These are phyloP conservation scores for Poa annua DNA, from an alignment of 176 grass and related monocot genomes.

Conservation along the genomic window DNA sequence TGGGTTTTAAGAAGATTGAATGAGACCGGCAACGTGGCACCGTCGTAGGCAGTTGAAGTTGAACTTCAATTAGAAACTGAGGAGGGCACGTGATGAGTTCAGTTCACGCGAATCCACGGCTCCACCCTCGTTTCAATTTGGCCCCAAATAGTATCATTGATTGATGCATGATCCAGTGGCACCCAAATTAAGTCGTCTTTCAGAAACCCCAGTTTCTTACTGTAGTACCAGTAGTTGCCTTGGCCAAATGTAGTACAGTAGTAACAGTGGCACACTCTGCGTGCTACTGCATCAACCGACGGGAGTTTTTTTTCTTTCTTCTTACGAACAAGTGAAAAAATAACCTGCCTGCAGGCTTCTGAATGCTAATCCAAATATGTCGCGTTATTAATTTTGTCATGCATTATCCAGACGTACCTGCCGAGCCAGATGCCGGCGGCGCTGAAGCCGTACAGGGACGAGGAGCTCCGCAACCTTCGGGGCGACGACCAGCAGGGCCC, in stretches of 20 bases:
- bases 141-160: too few relatives aligned
- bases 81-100: neutral
- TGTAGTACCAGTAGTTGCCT: neutral
- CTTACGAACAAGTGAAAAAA: neutral
- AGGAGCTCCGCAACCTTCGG: slow-evolving; percentile 63
- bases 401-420: slow-evolving; percentile 58
- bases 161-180: too few relatives aligned
- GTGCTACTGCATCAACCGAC: too few relatives aligned
- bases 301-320: too few relatives aligned
- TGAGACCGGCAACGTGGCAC: neutral
- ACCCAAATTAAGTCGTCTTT: neutral
- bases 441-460: slow-evolving; percentile 64
- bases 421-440: slow-evolving; percentile 67
- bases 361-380: neutral
- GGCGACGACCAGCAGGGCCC: slow-evolving; percentile 51
- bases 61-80: neutral
- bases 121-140: too few relatives aligned
- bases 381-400: too few relatives aligned
- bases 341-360: neutral
- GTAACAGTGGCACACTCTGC: too few relatives aligned
- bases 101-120: neutral
- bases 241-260: neutral
- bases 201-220: too few relatives aligned
- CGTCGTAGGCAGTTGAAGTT: neutral
- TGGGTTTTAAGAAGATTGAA: neutral